Evolutionary conservation across 2,329 filamentous ascomycete species (phyloP), one percentile per base, ranked within the genome.

Genomic region (Kalmusia sp.): DNA sequence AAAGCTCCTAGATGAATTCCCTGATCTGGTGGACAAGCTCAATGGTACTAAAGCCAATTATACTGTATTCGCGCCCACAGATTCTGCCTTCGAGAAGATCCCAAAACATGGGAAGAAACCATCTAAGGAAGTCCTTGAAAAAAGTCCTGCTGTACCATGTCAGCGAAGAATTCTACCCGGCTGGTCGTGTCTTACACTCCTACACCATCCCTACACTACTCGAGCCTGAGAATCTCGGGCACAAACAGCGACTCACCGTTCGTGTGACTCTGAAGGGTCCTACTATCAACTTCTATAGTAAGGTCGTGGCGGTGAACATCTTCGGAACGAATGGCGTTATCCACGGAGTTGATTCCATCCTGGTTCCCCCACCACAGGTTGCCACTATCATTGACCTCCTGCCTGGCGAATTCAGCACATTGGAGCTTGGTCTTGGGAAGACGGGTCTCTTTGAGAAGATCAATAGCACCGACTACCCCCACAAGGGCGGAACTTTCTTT

Each of bases 11-110:
- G 82, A 89, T 56, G 82, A 92, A 55, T 87, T 90, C 69, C 82
- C 87, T 1, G 85, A 91, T 47, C 78, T 96, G 0, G 86, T 93
- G 30, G 73, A 88, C 49, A 72, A 87, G 3, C 83, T 97, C 24
- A 95, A 96, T 76, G 84, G 84, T 66, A 93, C 90, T 1, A 76
- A 83, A 30, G 79, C 84, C 19, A 93, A 93, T 73, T 85, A 88
- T 67, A 96, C 93, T 1, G 75, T 95, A 45, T 96, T 96, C 65
- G 89, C 90, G 2, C 93, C 93, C 0, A 86, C 84, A 1, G 86
- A 96, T 70, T 78, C 81, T 44, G 92, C 92, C 0, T 93, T 97
- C 63, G 84, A 88, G 53, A 84, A 83, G 75, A 80, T 86, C 46
- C 82, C 82, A 1, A 74, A 83, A 56, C 75, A 83, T 54, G 77